These are phyloP conservation scores for Aspergillus caelatus DNA, from an alignment of 2,329 filamentous ascomycete genomes.

Conservation along the genomic window DNA sequence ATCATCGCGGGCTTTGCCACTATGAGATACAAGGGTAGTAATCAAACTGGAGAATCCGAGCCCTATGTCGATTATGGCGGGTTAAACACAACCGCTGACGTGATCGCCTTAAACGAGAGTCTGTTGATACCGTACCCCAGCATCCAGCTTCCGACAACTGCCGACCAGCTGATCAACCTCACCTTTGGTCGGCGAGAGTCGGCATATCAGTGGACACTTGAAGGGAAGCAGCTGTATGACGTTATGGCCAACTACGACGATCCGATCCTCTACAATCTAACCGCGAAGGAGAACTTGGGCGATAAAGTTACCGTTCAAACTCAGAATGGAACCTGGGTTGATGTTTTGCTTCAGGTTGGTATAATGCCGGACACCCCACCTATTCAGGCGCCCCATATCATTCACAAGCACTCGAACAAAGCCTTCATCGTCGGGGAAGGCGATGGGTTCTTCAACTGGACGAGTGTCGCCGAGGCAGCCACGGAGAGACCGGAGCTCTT, in stretches of 20 bases:
- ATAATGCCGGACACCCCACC: conserved; percentile 23
- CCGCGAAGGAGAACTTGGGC: conserved; percentile 25
- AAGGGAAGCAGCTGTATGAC: conserved; percentile 28
- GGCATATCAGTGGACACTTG: conserved; percentile 36
- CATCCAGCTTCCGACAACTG: conserved; percentile 41
- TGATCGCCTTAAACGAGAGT: conserved; percentile 49
- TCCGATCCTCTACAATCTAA: conserved; percentile 30
- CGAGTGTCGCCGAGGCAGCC: conserved; percentile 44
- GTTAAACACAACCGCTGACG: conserved; percentile 34
- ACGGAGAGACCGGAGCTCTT: conserved; percentile 45
- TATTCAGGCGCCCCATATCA: conserved; percentile 44
- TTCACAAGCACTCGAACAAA: conserved; percentile 54
- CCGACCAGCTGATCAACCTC: conserved; percentile 50
- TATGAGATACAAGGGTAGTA: neutral
- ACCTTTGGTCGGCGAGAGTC: conserved; percentile 31
- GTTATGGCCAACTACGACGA: conserved; percentile 33
- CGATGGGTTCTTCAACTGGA: conserved; percentile 42
- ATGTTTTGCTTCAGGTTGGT: conserved; percentile 38
- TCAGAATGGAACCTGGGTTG: conserved; percentile 43
- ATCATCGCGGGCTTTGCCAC: conserved; percentile 5
- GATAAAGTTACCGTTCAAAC: conserved; percentile 35
- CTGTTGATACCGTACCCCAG: conserved; percentile 52
- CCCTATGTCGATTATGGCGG: conserved; percentile 57
- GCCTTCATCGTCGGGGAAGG: conserved; percentile 48
- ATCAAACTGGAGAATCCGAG: conserved; percentile 22